phyloP scores from a whole-genome alignment of 257 asterid genomes.

The Orobanche coerulescens region DNA sequence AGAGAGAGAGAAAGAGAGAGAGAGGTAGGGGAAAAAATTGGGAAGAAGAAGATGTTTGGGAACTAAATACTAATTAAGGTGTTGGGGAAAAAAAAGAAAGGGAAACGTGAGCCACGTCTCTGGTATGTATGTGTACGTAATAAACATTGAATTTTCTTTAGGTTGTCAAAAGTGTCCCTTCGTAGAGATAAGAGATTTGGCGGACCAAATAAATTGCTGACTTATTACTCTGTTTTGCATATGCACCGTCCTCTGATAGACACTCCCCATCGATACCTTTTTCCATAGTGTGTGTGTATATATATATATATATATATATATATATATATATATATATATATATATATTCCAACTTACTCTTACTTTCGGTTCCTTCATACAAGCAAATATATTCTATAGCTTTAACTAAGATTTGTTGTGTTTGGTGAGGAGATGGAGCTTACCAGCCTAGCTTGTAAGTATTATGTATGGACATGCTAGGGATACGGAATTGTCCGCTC shows the following conservation, averaged over 20 bases:
- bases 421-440: conserved; percentile 18
- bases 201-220: conserved; percentile 24
- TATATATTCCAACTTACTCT: background rate
- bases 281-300: no score
- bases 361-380: background rate
- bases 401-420: background rate
- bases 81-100: background rate
- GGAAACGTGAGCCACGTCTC: conserved; percentile 9
- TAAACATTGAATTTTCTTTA: conserved; percentile 21
- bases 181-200: background rate
- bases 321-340: no score
- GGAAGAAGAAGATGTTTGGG: background rate
- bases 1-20: no score
- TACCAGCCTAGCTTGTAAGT: no score
- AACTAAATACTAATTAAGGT: background rate
- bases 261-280: conserved; percentile 28
- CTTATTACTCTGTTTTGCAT: conserved; percentile 28
- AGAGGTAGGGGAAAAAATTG: background rate
- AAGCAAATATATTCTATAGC: background rate
- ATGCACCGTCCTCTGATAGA: conserved; percentile 36
- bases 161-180: conserved; percentile 20
- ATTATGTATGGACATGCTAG: no score
- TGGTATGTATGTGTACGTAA: background rate
- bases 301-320: no score
- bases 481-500: no score